These are phyloP conservation scores for Cucumis cinereus DNA, from an alignment of 306 rosid species.

Conservation along the genomic window DNA sequence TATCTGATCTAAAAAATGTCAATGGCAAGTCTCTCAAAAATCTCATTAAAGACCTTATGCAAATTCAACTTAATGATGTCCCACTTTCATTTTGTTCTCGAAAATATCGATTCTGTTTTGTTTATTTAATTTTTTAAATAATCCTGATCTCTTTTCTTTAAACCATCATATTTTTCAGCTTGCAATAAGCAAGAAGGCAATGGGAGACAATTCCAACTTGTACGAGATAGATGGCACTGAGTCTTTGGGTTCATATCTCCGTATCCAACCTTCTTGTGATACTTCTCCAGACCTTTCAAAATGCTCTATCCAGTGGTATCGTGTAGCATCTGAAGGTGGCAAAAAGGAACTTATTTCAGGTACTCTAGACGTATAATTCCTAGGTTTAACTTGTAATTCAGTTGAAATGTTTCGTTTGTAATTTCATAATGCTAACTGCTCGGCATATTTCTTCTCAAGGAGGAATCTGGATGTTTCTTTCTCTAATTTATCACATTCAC, in stretches of 20 bases:
- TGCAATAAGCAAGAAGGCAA: constrained; percentile 43
- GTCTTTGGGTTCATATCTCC: constrained; percentile 67
- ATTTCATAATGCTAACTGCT: neutral
- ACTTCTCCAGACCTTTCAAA: constrained; percentile 45
- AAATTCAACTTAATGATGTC: neutral
- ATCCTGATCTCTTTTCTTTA: constrained; percentile 6
- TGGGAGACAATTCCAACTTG: constrained; percentile 31
- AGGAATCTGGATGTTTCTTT: neutral
- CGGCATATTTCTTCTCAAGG: neutral
- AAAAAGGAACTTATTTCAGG: constrained; percentile 79
- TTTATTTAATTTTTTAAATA: neutral
- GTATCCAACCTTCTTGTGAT: constrained; percentile 51
- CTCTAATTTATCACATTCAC: constrained; percentile 21
- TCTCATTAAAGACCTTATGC: neutral
- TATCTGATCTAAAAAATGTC: neutral
- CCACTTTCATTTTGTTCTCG: neutral
- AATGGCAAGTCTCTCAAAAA: neutral
- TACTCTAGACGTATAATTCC: constrained; percentile 7
- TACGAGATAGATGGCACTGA: constrained; percentile 72
- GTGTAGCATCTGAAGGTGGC: constrained; percentile 50
- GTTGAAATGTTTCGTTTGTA: too few relatives aligned
- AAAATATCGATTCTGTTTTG: neutral
- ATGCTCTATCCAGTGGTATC: constrained; percentile 71
- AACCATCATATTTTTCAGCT: constrained; percentile 29
- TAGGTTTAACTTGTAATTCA: neutral